Evolutionary conservation across 176 grass and related monocot genomes (phyloP).

Genomic region (Zea mays): Zm-B73-REFERENCE-NAM-5.0 NC_050101.1:124408001-124408500

Average conservation of each 20-base stretch:
- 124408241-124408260: background rate
- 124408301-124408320: background rate
- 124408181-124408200: background rate
- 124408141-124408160: background rate
- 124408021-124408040: background rate
- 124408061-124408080: background rate
- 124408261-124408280: background rate
- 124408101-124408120: background rate
- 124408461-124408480: background rate
- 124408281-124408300: background rate
- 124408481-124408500: background rate
- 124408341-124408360: background rate
- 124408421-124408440: background rate
- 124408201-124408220: background rate
- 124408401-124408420: background rate
- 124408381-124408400: background rate
- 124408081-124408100: background rate
- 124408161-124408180: background rate
- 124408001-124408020: background rate
- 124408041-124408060: background rate
- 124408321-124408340: conserved; percentile 6
- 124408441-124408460: background rate
- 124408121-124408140: background rate
- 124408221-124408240: background rate
- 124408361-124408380: conserved; percentile 1